These are phyloP conservation scores for Suillus americanus DNA, from an alignment of 768 basidiomycete species.

Conservation along the genomic window DNA sequence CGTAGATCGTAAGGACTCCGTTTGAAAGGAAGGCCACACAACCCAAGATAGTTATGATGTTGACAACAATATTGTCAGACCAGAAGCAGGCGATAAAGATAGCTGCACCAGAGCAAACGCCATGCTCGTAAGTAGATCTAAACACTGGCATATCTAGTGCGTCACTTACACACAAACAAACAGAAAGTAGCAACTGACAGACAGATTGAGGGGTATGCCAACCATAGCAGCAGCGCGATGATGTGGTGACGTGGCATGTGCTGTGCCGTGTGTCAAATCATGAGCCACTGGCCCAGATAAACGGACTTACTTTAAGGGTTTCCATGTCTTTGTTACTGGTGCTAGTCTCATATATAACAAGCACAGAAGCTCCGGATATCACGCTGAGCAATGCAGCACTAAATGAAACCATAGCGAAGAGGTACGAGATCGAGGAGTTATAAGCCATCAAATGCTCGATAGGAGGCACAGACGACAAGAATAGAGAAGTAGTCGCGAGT, in stretches of 20 bases:
- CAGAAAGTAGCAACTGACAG: neutral
- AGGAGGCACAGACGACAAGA: neutral
- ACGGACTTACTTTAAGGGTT: neutral
- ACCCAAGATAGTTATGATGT: neutral
- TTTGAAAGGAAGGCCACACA: neutral
- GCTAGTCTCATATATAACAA: neutral
- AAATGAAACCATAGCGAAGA: neutral
- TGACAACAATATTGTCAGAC: neutral
- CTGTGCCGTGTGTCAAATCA: neutral
- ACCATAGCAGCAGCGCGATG: neutral
- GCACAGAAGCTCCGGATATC: conserved; percentile 1
- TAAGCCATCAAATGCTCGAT: neutral
- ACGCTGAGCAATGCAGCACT: conserved; percentile 2
- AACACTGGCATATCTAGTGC: neutral
- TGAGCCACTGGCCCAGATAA: neutral
- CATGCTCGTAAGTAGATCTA: neutral
- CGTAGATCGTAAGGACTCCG: neutral
- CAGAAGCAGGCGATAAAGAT: neutral
- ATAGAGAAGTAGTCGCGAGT: neutral
- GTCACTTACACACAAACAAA: conserved; percentile 1
- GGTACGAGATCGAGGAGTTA: neutral
- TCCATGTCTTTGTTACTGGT: neutral
- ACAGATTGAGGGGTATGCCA: conserved; percentile 1
- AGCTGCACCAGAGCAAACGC: neutral
- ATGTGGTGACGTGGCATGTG: neutral